Conservation (phyloP, 192 early-diverging fungal genomes). For the Umbelopsis sp. region DNA sequence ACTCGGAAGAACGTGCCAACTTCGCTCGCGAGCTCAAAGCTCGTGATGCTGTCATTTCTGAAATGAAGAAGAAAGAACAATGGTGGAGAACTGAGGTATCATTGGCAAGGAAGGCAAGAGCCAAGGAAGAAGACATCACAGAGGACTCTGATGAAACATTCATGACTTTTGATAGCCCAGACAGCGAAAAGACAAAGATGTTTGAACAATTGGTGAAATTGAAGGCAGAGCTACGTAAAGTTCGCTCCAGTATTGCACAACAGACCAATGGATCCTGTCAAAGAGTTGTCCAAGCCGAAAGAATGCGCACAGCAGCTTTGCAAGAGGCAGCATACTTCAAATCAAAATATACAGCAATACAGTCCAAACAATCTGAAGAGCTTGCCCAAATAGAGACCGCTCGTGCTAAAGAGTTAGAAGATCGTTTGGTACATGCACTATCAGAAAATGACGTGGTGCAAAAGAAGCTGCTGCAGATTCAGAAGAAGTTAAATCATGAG, state of each 20-base stretch:
- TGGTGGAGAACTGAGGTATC: conserved; percentile 46
- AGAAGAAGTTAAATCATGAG: conserved; percentile 51
- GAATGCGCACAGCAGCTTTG: conserved; percentile 51
- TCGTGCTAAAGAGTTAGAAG: conserved; percentile 47
- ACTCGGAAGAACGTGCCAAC: conserved; percentile 30
- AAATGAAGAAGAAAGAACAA: conserved; percentile 45
- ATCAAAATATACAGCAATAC: conserved; percentile 51
- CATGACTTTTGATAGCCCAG: conserved; percentile 37
- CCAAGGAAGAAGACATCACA: conserved; percentile 17
- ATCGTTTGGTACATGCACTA: conserved; percentile 41
- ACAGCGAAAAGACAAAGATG: conserved; percentile 48
- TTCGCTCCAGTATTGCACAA: conserved; percentile 44
- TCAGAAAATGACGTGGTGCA: conserved; percentile 43
- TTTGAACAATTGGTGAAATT: conserved; percentile 50
- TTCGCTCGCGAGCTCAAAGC: conserved; percentile 30
- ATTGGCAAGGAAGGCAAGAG: conserved; percentile 29
- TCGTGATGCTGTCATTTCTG: conserved; percentile 30
- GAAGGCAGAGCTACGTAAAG: conserved; percentile 51
- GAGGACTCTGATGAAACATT: conserved; percentile 25
- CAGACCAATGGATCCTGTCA: conserved; percentile 51
- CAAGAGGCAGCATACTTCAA: conserved; percentile 61
- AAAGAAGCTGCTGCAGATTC: conserved; percentile 44
- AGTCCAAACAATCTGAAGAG: conserved; percentile 34
- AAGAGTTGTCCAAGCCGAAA: conserved; percentile 51
- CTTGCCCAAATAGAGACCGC: conserved; percentile 45